A percentile compares a stretch with the other conserved stretches of the same genome.
Evolutionary conservation across 2,329 filamentous ascomycete genomes (phyloP).

Genomic region (Hypoxylon sp.): DNA sequence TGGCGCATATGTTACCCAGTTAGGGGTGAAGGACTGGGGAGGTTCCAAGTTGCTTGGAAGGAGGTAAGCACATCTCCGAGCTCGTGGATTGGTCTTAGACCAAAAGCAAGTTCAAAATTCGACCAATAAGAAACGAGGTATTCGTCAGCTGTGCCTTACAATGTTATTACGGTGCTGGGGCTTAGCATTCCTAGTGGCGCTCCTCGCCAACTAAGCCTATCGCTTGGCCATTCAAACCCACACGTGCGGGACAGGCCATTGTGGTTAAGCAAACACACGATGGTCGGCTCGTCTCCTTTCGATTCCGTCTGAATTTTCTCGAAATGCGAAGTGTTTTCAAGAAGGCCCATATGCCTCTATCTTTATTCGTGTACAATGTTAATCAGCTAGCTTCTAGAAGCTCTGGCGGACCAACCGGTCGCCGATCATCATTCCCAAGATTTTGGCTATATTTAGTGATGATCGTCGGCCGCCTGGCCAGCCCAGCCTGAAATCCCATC

Average conservation of each 20-base stretch:
- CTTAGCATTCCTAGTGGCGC: conserved; percentile 13
- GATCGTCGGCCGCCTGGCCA: conserved; percentile 7
- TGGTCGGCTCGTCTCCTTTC: background rate
- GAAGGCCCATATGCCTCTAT: background rate
- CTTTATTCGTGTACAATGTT: background rate
- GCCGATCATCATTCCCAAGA: conserved; percentile 17
- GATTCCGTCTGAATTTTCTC: background rate
- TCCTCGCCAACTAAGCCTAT: conserved; percentile 21
- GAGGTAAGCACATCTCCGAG: conserved; percentile 25
- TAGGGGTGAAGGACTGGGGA: conserved; percentile 4
- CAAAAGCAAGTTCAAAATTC: background rate
- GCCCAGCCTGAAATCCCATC: background rate
- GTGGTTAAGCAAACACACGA: background rate
- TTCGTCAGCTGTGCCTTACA: conserved; percentile 27
- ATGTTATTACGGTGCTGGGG: conserved; percentile 1
- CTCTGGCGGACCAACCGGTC: background rate
- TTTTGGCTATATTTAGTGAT: conserved; percentile 14
- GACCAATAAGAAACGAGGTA: conserved; percentile 17
- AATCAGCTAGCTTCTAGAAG: conserved; percentile 7
- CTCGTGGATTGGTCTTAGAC: conserved; percentile 5
- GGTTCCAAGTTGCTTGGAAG: conserved; percentile 25
- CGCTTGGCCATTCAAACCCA: conserved; percentile 34
- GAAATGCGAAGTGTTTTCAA: background rate
- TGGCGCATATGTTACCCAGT: conserved; percentile 2
- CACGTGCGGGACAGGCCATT: conserved; percentile 35